Conservation (phyloP, 2,329 filamentous ascomycete species). For the Myrmaecium sp. region DNA sequence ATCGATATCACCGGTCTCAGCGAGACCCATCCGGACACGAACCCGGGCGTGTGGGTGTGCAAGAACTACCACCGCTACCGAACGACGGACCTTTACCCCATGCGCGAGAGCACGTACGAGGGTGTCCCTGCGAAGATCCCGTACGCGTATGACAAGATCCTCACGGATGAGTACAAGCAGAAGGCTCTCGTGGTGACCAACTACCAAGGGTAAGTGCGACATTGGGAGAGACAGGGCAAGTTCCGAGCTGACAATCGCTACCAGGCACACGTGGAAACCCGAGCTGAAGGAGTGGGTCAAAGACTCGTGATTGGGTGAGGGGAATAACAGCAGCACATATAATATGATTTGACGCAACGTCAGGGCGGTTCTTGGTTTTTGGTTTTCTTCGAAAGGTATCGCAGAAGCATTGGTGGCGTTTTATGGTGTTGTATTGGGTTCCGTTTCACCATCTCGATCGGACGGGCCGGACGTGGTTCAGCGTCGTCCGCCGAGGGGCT, state of each 20-base stretch:
- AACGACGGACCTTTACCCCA: constrained; percentile 56
- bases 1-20: constrained; percentile 68
- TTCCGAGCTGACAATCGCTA: constrained; percentile 6
- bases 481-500: no score
- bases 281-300: constrained; percentile 44
- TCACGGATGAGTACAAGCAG: constrained; percentile 48
- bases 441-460: no score
- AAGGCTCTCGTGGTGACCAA: constrained; percentile 43
- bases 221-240: constrained; percentile 4
- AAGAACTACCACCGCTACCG: constrained; percentile 64
- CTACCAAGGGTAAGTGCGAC: constrained; percentile 45
- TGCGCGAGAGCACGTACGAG: constrained; percentile 59
- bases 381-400: no score
- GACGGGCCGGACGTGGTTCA: no score
- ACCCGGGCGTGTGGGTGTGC: constrained; percentile 56
- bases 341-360: no score
- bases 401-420: no score
- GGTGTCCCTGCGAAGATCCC: constrained; percentile 55
- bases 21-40: constrained; percentile 41
- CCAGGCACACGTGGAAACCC: constrained; percentile 43
- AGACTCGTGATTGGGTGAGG: no score
- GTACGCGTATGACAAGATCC: constrained; percentile 47
- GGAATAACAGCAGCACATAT: no score
- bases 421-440: no score
- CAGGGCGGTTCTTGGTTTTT: no score